Evolutionary conservation across 305 asterid genomes (phyloP), one percentile per base, ranked within the genome.

Genomic region (Salvia sclarea): DNA sequence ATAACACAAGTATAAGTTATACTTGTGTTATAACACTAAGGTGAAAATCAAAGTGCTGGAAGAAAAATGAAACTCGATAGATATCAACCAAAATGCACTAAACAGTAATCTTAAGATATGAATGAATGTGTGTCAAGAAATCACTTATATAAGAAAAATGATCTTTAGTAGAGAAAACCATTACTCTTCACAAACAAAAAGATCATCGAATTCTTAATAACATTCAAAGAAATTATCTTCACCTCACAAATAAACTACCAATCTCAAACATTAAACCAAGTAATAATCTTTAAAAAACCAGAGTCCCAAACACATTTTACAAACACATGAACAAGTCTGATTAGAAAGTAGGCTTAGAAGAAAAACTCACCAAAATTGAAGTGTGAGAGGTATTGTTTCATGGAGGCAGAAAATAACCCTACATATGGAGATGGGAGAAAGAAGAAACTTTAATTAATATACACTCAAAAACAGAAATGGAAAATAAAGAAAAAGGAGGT

Each of bases 391-490:
- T n/a, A n/a, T n/a, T n/a, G n/a, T 54, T 54, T 22, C 41, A 56
- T 49, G 75, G 75, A 41, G 73, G 64, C 68, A 47, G 55, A 48
- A 48, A 49, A 43, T 12, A 71, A 68, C 72, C 78, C 83, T 63
- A 63, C 63, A 49, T 14, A 60, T 70, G 66, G 74, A 74, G 60
- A 41, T 61, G 62, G 35, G 56, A 63, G 64, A 68, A 40, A 21
- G 40, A 35, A 33, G 38, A 33, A 9, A 33, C 9, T 30, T 30
- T 30, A 30, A 30, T 33, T 50, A 58, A 54, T 41, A 73, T 43
- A 72, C 66, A 61, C 11, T 35, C 30, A 49, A 52, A 21, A 37
- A 13, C 20, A 8, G 6, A 28, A 40, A 40, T 8, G 20, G 20
- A 10, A 41, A 40, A 24, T 17, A 12, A 58, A 70, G 68, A 22